phyloP scores from a whole-genome alignment of 306 rosid species.

The Senna tora region DNA sequence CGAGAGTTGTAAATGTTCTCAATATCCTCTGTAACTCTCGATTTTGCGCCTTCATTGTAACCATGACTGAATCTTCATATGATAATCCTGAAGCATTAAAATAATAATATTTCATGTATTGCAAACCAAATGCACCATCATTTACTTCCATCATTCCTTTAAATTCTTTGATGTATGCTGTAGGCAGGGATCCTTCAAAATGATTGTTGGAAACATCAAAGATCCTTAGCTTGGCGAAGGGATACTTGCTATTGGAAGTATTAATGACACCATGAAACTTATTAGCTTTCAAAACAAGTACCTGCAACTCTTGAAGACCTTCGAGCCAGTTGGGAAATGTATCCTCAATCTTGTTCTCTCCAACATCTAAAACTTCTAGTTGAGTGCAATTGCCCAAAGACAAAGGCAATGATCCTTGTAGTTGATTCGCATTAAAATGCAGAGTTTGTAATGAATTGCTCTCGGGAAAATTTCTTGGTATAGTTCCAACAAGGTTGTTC shows the following conservation, averaged over 20 bases:
- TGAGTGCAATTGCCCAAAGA: constrained; percentile 11
- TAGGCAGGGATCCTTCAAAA: constrained; percentile 37
- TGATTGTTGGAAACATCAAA: constrained; percentile 40
- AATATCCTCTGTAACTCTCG: neutral
- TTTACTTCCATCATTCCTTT: constrained; percentile 32
- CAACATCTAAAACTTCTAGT: constrained; percentile 40
- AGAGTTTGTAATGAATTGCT: constrained; percentile 17
- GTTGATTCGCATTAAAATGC: constrained; percentile 32
- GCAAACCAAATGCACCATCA: neutral
- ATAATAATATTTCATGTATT: neutral
- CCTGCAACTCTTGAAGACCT: constrained; percentile 34
- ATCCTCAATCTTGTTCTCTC: constrained; percentile 34
- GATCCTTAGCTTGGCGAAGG: constrained; percentile 26
- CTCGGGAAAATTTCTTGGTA: neutral
- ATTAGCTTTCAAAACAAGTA: constrained; percentile 41
- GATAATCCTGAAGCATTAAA: too few relatives aligned
- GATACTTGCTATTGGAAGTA: neutral
- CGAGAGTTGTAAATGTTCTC: constrained; percentile 1
- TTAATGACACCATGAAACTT: constrained; percentile 37
- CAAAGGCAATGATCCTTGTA: constrained; percentile 40
- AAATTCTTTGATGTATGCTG: constrained; percentile 18
- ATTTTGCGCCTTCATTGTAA: neutral
- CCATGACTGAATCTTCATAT: neutral
- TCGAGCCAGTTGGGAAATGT: constrained; percentile 40
- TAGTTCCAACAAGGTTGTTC: constrained; percentile 31